Evolutionary conservation across 2,329 filamentous ascomycete genomes (phyloP).

Genomic region (Dactylellina haptotyla): DNA sequence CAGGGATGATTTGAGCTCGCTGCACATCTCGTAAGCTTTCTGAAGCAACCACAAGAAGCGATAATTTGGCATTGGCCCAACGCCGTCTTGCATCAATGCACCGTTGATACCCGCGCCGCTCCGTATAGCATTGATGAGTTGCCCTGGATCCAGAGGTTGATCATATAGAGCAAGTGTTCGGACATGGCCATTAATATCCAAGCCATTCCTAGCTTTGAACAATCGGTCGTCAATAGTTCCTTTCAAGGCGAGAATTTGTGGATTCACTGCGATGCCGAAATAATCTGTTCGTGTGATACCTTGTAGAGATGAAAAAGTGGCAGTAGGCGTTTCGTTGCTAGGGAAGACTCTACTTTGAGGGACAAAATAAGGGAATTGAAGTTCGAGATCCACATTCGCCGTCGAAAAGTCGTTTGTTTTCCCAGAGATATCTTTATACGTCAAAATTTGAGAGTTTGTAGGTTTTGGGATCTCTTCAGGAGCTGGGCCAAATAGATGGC

Average conservation of each 20-base stretch:
- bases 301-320: conserved; percentile 58
- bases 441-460: background rate
- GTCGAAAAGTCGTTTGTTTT: conserved; percentile 12
- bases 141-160: conserved; percentile 58
- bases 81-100: conserved; percentile 34
- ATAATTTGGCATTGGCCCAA: conserved; percentile 58
- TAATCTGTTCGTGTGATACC: conserved; percentile 57
- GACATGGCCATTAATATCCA: conserved; percentile 59
- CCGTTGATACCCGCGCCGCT: conserved; percentile 56
- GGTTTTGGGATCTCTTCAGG: conserved; percentile 8
- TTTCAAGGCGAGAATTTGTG: background rate
- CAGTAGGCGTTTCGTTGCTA: background rate
- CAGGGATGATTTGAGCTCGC: conserved; percentile 56
- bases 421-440: background rate
- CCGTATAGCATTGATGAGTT: conserved; percentile 56
- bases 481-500: conserved; percentile 57
- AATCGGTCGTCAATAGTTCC: conserved; percentile 58
- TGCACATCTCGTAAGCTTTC: conserved; percentile 58
- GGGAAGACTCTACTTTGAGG: background rate
- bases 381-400: conserved; percentile 17
- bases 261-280: conserved; percentile 53
- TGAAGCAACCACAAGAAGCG: conserved; percentile 58
- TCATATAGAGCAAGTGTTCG: conserved; percentile 57
- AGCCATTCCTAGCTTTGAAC: conserved; percentile 60
- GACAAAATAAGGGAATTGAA: conserved; percentile 38